Conservation (phyloP, 257 asterid genomes). For the Osmanthus fragrans region DNA sequence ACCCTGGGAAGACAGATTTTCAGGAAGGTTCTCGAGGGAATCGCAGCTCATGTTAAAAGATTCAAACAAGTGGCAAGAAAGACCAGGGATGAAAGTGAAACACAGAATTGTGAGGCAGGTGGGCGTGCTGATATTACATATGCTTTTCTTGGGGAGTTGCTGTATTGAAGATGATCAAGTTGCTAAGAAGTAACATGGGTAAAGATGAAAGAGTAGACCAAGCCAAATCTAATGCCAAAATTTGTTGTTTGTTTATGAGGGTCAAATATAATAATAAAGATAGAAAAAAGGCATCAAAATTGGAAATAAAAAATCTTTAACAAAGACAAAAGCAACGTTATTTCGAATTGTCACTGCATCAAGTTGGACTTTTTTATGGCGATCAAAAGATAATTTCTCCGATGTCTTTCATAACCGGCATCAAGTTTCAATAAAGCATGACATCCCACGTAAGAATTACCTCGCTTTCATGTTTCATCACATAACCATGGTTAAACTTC, state of each 20-base stretch:
- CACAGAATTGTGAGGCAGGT: background rate
- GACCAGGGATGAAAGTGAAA: background rate
- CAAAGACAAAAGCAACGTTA: constrained; percentile 23
- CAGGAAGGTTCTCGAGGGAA: background rate
- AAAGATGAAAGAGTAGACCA: constrained; percentile 14
- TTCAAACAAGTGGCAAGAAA: background rate
- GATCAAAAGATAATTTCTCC: background rate
- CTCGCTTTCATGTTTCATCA: constrained; percentile 21
- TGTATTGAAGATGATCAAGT: background rate
- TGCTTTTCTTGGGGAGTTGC: background rate
- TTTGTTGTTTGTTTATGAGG: constrained; percentile 24
- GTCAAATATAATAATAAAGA: constrained; percentile 13
- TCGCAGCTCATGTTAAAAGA: background rate
- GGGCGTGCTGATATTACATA: background rate
- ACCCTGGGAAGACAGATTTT: background rate
- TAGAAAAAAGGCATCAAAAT: constrained; percentile 6
- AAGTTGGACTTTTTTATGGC: too few relatives aligned
- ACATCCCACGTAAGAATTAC: background rate
- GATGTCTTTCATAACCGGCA: too few relatives aligned
- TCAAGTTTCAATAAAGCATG: background rate
- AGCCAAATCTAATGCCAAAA: constrained; percentile 19
- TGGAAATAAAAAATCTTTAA: background rate
- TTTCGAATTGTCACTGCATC: constrained; percentile 1
- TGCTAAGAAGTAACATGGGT: constrained; percentile 18
- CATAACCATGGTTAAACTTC: constrained; percentile 11